Percentiles rank a stretch among this genome's conserved stretches.
Evolutionary conservation across 2,329 filamentous ascomycete genomes (phyloP).

Genomic region (Trichoderma sp.): DNA sequence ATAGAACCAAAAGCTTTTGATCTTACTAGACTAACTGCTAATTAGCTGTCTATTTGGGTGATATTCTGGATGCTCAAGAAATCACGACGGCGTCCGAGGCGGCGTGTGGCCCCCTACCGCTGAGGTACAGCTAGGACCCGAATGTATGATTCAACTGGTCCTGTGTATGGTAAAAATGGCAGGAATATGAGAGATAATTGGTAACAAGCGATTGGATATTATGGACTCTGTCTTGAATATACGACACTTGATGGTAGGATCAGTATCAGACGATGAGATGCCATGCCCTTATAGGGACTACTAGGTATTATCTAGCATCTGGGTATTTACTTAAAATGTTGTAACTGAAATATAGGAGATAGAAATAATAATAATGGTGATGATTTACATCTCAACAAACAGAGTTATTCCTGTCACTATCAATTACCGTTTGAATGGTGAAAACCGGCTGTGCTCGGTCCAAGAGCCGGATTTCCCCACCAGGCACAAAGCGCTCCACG

Average conservation of each 20-base stretch:
- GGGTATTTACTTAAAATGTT: not conserved
- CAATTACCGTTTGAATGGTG: not conserved
- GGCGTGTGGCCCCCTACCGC: not conserved
- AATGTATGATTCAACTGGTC: not conserved
- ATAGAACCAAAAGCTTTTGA: not conserved
- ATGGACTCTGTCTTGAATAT: not conserved
- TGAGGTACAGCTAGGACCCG: not conserved
- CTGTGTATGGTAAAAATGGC: too few species aligned
- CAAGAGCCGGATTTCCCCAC: slow-evolving; percentile 4
- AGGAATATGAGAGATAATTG: too few species aligned
- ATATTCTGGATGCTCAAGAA: not conserved
- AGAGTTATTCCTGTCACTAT: not conserved
- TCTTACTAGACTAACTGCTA: not conserved
- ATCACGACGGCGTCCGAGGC: not conserved
- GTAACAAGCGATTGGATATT: not conserved
- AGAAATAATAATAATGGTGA: not conserved
- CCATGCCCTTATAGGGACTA: not conserved
- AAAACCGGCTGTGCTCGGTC: not conserved
- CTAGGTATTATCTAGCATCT: not conserved
- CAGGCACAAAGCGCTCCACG: not conserved
- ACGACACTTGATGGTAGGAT: not conserved
- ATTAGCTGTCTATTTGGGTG: not conserved
- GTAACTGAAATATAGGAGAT: not conserved
- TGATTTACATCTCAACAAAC: not conserved
- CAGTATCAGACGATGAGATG: not conserved